phyloP scores from a whole-genome alignment of 2,329 filamentous ascomycete species.

The Meredithiella fracta region DNA sequence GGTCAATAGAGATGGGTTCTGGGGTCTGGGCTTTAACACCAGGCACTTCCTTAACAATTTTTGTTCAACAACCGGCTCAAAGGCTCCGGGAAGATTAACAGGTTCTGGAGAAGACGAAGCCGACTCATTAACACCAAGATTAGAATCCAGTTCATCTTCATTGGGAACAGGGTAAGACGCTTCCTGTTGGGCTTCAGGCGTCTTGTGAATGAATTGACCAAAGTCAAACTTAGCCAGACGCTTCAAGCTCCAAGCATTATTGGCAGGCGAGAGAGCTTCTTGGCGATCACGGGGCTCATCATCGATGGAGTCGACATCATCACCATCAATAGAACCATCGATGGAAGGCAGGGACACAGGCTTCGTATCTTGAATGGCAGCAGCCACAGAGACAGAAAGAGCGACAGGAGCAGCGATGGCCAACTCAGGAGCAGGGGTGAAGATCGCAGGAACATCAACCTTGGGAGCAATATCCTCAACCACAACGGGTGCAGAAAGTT shows the following conservation, averaged over 20 bases:
- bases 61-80: neutral
- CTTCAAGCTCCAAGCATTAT: no score
- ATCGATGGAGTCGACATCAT: neutral
- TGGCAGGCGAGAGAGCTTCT: conserved; percentile 5
- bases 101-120: neutral
- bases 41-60: no score
- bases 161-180: neutral
- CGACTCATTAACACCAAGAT: neutral
- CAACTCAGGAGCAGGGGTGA: neutral
- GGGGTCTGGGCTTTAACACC: neutral
- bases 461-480: neutral
- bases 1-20: neutral
- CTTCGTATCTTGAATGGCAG: neutral
- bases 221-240: no score
- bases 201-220: neutral
- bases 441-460: neutral
- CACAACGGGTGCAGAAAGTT: neutral
- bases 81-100: neutral
- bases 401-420: neutral
- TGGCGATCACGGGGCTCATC: no score
- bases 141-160: conserved; percentile 2
- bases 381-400: no score
- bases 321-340: neutral
- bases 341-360: neutral
- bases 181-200: neutral